Percentiles rank a stretch among this genome's conserved stretches.
phyloP scores from a whole-genome alignment of 2,329 filamentous ascomycete species.

The Aspergillus sp. region DNA sequence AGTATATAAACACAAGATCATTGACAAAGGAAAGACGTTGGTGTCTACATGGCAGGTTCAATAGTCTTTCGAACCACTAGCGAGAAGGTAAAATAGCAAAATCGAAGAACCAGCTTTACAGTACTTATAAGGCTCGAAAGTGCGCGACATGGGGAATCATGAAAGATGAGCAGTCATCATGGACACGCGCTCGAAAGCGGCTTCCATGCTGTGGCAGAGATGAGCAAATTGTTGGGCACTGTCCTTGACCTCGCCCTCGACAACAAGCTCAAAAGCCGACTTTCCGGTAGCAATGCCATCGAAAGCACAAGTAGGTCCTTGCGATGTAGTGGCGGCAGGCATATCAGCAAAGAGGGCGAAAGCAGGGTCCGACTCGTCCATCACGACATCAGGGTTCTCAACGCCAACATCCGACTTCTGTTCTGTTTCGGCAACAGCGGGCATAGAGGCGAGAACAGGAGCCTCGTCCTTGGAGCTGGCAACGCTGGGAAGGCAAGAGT shows the following conservation, averaged over 20 bases:
- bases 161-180: slow-evolving; percentile 43
- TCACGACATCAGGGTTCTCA: slow-evolving; percentile 47
- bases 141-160: slow-evolving; percentile 36
- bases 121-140: slow-evolving; percentile 16
- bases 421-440: slow-evolving; percentile 19
- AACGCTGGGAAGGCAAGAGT: slow-evolving; percentile 38
- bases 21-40: slow-evolving; percentile 27
- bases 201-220: slow-evolving; percentile 45
- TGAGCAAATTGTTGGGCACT: slow-evolving; percentile 36
- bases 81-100: slow-evolving; percentile 14
- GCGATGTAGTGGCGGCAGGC: slow-evolving; percentile 37
- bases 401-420: slow-evolving; percentile 23
- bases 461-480: slow-evolving; percentile 52
- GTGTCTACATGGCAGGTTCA: slow-evolving; percentile 21
- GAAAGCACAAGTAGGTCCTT: slow-evolving; percentile 37
- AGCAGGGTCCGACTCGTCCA: slow-evolving; percentile 57
- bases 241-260: slow-evolving; percentile 41
- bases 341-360: slow-evolving; percentile 54
- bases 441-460: slow-evolving; percentile 49
- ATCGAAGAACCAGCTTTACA: slow-evolving; percentile 20
- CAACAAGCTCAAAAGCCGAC: slow-evolving; percentile 65
- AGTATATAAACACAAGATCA: slow-evolving; percentile 25
- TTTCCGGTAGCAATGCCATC: slow-evolving; percentile 65
- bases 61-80: slow-evolving; percentile 10
- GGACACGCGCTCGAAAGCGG: slow-evolving; percentile 44